Base-by-base conservation (phyloP, 345 rosid species). In the Dipteronia dyeriana region DNA sequence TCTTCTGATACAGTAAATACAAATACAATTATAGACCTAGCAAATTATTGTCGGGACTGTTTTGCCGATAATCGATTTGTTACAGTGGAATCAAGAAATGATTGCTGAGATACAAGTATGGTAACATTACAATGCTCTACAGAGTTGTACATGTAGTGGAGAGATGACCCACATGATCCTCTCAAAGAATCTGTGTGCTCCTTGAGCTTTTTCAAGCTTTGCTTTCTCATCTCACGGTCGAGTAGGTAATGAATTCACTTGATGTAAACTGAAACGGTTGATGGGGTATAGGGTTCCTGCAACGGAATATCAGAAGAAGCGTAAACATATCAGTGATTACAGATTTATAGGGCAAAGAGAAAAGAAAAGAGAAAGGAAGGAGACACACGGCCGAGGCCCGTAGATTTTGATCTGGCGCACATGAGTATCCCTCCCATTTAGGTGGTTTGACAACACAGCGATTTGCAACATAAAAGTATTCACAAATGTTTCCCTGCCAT, bases 401-500 rank as follows among this genome's bases (percentile, higher is more conserved):
- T 74, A 74, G 38, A 74, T 63, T 63, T 64, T 74, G 77, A 74
- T 63, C 68, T 74, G 77, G 13, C 70, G 77, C 62, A 74, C 77
- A 56, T 71, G 70, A 64, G 70, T 74, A 43, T 74, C 77, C 70
- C 70, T 73, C 31, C 77, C 77, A 16, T 63, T 74, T 26, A 74
- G 70, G 26, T 63, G 70, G 61, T 74, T 74, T 19, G 97, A 94
- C 76, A 92, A 79, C 67, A 94, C 86, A 6, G 89, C 94, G 64
- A 97, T 89, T 87, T 94, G 99, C 78, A 92, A 67, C 95, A 96
- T 92, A 62, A 91, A 94, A 60, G 98, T 89, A 75, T 89, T 92
- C 74, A 97, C 96, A 77, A 94, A 94, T 38, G 97, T 87, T 83
- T 92, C 95, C 88, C 99, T 94, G 91, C 70, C 63, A 67, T 70